Evolutionary conservation across 345 rosid species (phyloP).

Genomic region (Eucalyptus curtisii): DNA sequence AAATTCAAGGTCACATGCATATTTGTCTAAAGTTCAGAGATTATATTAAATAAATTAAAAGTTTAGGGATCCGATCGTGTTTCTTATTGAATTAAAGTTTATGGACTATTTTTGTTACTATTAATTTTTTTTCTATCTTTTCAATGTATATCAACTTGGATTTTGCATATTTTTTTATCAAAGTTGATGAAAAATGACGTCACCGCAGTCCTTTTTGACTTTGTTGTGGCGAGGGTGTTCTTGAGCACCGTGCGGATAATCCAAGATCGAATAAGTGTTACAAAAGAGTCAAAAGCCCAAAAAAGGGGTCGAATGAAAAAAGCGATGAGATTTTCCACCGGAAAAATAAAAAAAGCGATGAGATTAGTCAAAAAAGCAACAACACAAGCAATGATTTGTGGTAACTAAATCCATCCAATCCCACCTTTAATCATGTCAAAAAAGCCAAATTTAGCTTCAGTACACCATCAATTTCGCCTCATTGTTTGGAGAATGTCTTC

Average conservation of each 20-base stretch:
- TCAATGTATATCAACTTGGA: neutral
- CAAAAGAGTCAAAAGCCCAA: neutral
- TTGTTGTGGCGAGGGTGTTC: neutral
- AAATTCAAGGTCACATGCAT: fast-evolving
- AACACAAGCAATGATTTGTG: neutral
- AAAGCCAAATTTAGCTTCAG: neutral
- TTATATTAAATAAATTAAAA: too few species aligned
- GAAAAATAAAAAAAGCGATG: neutral
- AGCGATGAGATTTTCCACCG: neutral
- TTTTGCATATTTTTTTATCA: neutral
- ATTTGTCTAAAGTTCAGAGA: fast-evolving
- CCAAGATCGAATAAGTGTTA: neutral
- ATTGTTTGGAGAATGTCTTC: neutral
- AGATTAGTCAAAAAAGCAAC: neutral
- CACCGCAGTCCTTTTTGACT: neutral
- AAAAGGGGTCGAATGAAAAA: neutral
- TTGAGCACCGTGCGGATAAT: neutral
- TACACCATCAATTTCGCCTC: neutral
- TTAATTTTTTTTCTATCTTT: neutral
- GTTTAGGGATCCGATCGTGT: fast-evolving
- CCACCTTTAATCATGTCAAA: neutral
- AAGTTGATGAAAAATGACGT: neutral
- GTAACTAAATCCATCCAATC: neutral
- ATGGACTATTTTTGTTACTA: too few species aligned
- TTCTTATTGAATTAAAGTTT: fast-evolving